Base-by-base conservation (phyloP, 2,329 filamentous ascomycete species). In the Xylaria arbuscula region DNA sequence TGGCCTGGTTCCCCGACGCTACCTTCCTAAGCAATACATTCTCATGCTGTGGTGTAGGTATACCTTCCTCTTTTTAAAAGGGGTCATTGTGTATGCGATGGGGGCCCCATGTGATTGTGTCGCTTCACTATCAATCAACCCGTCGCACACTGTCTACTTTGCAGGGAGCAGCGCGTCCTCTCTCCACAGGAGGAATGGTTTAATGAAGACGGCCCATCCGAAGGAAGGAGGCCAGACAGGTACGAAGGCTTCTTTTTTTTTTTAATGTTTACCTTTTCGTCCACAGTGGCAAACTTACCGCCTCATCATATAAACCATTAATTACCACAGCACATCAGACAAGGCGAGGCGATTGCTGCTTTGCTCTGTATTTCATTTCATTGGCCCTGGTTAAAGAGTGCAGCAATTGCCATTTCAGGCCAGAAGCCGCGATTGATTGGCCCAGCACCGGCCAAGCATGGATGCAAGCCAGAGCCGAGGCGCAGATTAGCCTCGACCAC, bases 341-440 rank as follows among this genome's bases (percentile, higher is more conserved):
- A 47, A 53, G 19, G 34, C 36, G 50, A 45, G 45, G 57, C 56
- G 57, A 64, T n/a, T 53, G 56, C 42, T 45, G 57, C 48, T 59
- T 53, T 32, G 28, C 32, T 28, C 3, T 28, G 28, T 28, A 28
- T 28, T 28, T 28, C 28, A 48, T 57, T 22, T 32, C 34, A 66
- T 63, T 60, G 50, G 66, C 50, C 50, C 50, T 38, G 50, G 51
- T 59, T 4, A 7, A 10, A 22, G 28, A 62, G 50, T 32, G 57
- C 22, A 64, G 56, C 54, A 67, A 73, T 76, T 76, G 34, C 75
- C 74, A 72, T 72, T 76, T 76, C 69, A 67, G 72, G 75, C 62
- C 68, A 67, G 34, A 61, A 61, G 67, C 58, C 42, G 36, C 58
- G 60, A 75, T 64, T 75, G 75, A 76, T 77, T 77, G 75, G 75